Evolutionary conservation across 768 basidiomycete species (phyloP).

Genomic region (Tricholoma furcatifolium): DNA sequence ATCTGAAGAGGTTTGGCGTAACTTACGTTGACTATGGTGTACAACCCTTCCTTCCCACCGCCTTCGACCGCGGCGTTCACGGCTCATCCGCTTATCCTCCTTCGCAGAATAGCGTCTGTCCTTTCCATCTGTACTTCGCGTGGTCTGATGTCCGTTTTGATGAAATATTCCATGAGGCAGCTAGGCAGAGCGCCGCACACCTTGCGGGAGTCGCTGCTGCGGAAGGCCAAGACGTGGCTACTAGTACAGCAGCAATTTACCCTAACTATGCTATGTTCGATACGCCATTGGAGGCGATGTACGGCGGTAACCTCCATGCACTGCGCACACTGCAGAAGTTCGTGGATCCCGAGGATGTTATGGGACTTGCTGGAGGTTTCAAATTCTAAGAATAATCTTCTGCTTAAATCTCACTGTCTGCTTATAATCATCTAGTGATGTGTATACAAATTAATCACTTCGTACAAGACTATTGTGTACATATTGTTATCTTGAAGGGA

Average conservation of each 20-base stretch:
- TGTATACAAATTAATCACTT: too few species aligned
- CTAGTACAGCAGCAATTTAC: constrained; percentile 44
- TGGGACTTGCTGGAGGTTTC: constrained; percentile 66
- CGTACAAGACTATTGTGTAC: too few species aligned
- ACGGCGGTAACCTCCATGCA: constrained; percentile 44
- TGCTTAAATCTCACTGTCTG: too few species aligned
- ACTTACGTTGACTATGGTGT: constrained; percentile 44
- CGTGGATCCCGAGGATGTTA: constrained; percentile 58
- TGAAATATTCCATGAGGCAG: constrained; percentile 37
- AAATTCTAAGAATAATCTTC: constrained; percentile 48
- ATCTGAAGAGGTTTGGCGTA: constrained; percentile 25
- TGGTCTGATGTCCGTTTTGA: constrained; percentile 41
- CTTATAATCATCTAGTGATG: too few species aligned
- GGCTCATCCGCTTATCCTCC: constrained; percentile 47
- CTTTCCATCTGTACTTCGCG: constrained; percentile 46
- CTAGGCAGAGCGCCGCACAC: constrained; percentile 34
- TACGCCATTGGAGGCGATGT: constrained; percentile 50
- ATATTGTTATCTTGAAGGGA: too few species aligned
- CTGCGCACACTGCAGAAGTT: constrained; percentile 38
- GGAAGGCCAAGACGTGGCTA: constrained; percentile 37
- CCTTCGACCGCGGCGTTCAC: constrained; percentile 35
- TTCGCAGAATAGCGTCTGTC: constrained; percentile 36
- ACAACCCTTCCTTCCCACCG: constrained; percentile 47
- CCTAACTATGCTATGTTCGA: constrained; percentile 58
- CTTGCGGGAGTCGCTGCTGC: constrained; percentile 37